Conservation (phyloP, 1,284 basidiomycete genomes). For the Sporisorium reilianum region DNA sequence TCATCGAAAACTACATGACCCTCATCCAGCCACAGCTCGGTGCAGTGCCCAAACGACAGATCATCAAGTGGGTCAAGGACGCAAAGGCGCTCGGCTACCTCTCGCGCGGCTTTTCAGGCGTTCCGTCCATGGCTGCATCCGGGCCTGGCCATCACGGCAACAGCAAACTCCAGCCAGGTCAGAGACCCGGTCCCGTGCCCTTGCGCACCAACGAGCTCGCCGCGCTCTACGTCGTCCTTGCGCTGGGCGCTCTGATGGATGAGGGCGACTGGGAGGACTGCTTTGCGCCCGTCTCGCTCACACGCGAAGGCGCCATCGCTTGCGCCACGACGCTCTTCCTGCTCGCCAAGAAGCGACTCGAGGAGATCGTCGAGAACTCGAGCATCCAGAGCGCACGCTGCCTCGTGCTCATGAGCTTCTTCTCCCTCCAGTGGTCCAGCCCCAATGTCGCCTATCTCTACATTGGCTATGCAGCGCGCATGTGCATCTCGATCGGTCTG, state of each 20-base stretch:
- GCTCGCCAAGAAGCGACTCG: conserved; percentile 45
- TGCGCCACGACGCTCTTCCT: conserved; percentile 46
- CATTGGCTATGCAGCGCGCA: conserved; percentile 48
- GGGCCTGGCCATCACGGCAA: conserved; percentile 20
- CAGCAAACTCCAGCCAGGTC: conserved; percentile 9
- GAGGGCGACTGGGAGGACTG: conserved; percentile 51
- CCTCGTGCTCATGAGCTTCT: conserved; percentile 51
- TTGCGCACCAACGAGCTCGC: conserved; percentile 52
- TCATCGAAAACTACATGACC: conserved; percentile 52
- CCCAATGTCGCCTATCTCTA: conserved; percentile 56
- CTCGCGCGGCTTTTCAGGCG: conserved; percentile 46
- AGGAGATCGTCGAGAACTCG: conserved; percentile 53
- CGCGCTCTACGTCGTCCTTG: conserved; percentile 44
- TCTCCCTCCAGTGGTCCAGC: conserved; percentile 49
- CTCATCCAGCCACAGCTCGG: conserved; percentile 49
- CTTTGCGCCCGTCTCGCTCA: conserved; percentile 40
- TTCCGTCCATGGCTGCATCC: conserved; percentile 29
- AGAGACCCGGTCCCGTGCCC: conserved; percentile 14
- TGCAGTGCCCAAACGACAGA: conserved; percentile 43
- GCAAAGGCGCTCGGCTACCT: conserved; percentile 45
- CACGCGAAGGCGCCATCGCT: conserved; percentile 39
- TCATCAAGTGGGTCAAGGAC: conserved; percentile 51
- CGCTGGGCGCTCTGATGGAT: conserved; percentile 47
- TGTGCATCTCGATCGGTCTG: conserved; percentile 53
- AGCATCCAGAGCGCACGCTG: conserved; percentile 50